A percentile compares a stretch with the other conserved stretches of the same genome.
Evolutionary conservation across 2,329 filamentous ascomycete species (phyloP).

Genomic region (Pseudocercospora crystallina): DNA sequence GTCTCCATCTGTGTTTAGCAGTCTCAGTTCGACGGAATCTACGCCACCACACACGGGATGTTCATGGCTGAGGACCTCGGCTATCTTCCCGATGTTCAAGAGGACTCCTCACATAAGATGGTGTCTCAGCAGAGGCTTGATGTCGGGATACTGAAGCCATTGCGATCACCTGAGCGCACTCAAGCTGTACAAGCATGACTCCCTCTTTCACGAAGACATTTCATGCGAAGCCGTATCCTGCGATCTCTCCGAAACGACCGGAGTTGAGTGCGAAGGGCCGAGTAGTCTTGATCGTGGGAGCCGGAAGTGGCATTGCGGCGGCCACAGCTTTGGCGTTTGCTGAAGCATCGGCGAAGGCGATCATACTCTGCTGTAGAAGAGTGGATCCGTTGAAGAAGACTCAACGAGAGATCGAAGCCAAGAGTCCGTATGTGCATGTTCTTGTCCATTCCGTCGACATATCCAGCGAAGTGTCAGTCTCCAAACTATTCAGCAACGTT

Average conservation of each 20-base stretch:
- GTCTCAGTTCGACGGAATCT: no score
- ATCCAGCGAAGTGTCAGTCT: conserved; percentile 33
- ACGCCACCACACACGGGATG: no score
- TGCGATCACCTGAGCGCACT: no score
- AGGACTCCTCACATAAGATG: no score
- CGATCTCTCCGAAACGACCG: conserved; percentile 42
- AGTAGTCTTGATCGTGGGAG: conserved; percentile 46
- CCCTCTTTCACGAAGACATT: no score
- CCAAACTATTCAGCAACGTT: conserved; percentile 34
- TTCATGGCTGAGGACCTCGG: no score
- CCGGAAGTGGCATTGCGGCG: conserved; percentile 48
- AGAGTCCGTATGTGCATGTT: conserved; percentile 37
- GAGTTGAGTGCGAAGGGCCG: conserved; percentile 44
- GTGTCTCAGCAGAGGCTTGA: no score
- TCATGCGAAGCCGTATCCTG: conserved; percentile 35
- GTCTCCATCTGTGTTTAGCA: no score
- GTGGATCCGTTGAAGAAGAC: conserved; percentile 38
- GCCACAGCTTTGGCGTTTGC: conserved; percentile 47
- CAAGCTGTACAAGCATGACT: no score
- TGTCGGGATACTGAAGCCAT: no score
- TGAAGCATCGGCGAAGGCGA: conserved; percentile 43
- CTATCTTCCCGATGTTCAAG: no score
- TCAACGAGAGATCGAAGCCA: conserved; percentile 36
- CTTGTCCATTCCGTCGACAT: conserved; percentile 34
- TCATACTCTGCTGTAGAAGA: conserved; percentile 47